Conservation (phyloP, 805 yeast genomes). For the Candida peoriensis region DNA sequence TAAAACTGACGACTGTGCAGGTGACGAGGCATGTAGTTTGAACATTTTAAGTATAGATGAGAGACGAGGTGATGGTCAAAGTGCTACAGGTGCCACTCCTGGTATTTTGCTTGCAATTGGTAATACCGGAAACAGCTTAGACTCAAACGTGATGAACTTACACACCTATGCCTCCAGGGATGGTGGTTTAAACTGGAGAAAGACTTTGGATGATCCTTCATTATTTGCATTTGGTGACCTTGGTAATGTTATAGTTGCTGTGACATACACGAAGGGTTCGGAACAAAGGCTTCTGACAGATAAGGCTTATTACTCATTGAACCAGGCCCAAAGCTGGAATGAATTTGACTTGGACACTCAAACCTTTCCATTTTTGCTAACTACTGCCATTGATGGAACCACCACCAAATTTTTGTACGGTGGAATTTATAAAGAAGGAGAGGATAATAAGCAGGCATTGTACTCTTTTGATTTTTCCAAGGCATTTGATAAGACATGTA, state of each 20-base stretch:
- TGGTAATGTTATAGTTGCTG: constrained; percentile 68
- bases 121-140: constrained; percentile 25
- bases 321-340: constrained; percentile 69
- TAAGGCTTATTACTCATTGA: constrained; percentile 51
- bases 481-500: constrained; percentile 43
- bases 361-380: constrained; percentile 37
- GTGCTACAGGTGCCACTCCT: constrained; percentile 33
- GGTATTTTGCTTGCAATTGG: constrained; percentile 43
- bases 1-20: constrained; percentile 26
- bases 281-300: constrained; percentile 32
- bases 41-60: constrained; percentile 31
- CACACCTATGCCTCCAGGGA: constrained; percentile 67
- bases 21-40: constrained; percentile 28
- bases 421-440: constrained; percentile 30
- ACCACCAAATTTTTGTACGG: constrained; percentile 54
- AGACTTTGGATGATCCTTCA: constrained; percentile 47
- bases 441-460: constrained; percentile 9
- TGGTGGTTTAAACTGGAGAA: constrained; percentile 73
- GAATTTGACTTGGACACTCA: constrained; percentile 40
- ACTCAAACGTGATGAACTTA: constrained; percentile 15
- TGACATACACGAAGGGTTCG: constrained; percentile 20
- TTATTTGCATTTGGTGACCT: constrained; percentile 66
- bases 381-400: constrained; percentile 69
- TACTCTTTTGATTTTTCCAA: constrained; percentile 51
- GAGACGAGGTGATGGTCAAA: constrained; percentile 26